These are phyloP conservation scores for Psilocybe subaeruginosa DNA, from an alignment of 768 basidiomycete genomes.

Conservation along the genomic window DNA sequence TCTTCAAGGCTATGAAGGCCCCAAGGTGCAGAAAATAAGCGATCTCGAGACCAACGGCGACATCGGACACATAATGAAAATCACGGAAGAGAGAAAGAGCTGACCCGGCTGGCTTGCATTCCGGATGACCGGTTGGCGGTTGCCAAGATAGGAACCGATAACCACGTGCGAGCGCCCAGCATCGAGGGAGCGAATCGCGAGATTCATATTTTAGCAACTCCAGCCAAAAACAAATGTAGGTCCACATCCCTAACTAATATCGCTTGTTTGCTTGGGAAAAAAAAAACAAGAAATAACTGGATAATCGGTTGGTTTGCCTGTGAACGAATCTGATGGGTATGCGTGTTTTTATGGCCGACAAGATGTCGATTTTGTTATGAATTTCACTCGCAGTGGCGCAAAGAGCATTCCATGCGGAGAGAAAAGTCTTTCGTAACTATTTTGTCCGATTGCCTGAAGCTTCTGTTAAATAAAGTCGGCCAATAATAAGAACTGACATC, in stretches of 20 bases:
- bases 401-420: no score
- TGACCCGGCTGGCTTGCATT: background rate
- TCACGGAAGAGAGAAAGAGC: background rate
- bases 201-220: background rate
- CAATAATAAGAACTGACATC: background rate
- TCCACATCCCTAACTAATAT: background rate
- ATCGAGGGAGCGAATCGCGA: background rate
- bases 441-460: no score
- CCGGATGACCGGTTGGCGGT: background rate
- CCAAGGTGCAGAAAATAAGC: background rate
- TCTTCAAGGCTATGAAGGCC: background rate
- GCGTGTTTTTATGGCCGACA: no score
- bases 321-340: no score
- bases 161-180: background rate
- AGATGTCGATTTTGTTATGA: no score
- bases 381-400: no score
- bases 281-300: no score
- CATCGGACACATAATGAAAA: background rate
- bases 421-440: no score
- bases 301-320: no score
- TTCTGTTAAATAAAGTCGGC: no score
- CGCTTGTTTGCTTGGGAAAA: background rate
- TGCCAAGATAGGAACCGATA: background rate
- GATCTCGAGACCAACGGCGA: background rate
- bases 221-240: constrained; percentile 10